Evolutionary conservation across 2,329 filamentous ascomycete genomes (phyloP).

Genomic region (Aspergillus felis): DNA sequence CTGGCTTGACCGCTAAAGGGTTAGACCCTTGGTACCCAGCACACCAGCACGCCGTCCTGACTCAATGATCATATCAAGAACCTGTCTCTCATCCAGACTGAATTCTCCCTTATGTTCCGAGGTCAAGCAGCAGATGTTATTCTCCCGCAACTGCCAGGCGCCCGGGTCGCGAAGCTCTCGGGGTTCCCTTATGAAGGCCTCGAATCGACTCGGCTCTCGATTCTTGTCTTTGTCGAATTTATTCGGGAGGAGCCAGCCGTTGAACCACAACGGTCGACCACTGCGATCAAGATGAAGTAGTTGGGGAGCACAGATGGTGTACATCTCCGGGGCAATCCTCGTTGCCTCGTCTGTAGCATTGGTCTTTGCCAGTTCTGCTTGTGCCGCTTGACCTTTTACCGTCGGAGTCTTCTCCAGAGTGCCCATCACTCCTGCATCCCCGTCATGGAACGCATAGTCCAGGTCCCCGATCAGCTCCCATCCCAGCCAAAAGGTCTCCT

Average conservation of each 20-base stretch:
- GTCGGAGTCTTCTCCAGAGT: not conserved
- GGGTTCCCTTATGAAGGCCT: conserved; percentile 14
- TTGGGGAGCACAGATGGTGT: conserved; percentile 44
- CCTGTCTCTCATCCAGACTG: not conserved
- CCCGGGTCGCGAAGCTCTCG: not conserved
- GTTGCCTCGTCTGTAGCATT: too few relatives aligned
- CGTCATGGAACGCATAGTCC: conserved; percentile 44
- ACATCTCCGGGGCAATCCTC: conserved; percentile 11
- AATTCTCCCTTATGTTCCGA: conserved; percentile 2
- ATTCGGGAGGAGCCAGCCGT: conserved; percentile 42
- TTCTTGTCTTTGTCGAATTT: conserved; percentile 39
- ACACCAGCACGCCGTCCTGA: not conserved
- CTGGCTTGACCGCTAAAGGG: too few relatives aligned
- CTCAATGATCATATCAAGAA: not conserved
- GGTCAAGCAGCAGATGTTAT: conserved; percentile 11
- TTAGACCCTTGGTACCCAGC: not conserved
- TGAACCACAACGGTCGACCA: conserved; percentile 46
- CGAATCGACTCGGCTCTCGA: conserved; percentile 35
- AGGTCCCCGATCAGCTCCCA: conserved; percentile 44
- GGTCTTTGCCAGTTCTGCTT: conserved; percentile 1
- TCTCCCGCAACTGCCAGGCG: conserved; percentile 7
- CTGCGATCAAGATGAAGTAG: conserved; percentile 43
- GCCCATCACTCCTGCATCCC: conserved; percentile 23
- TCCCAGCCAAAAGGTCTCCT: conserved; percentile 50
- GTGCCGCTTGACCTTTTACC: not conserved